These are phyloP conservation scores for Linum usitatissimum DNA, from an alignment of 345 rosid genomes.

Conservation along the genomic window DNA sequence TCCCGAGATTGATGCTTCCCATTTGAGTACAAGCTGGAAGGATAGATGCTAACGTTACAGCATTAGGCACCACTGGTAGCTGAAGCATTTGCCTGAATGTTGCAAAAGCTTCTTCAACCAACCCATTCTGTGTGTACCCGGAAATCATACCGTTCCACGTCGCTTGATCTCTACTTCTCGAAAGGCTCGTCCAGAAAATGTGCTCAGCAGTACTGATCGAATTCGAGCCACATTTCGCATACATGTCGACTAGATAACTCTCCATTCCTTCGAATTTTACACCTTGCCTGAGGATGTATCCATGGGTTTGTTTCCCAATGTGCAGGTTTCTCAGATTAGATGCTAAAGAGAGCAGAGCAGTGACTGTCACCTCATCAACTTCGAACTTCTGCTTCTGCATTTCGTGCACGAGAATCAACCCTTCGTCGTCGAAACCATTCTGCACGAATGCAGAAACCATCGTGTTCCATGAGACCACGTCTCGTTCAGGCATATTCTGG, in stretches of 20 bases:
- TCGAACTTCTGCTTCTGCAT: constrained; percentile 70
- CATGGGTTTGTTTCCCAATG: constrained; percentile 75
- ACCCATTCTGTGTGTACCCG: constrained; percentile 67
- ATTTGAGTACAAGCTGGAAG: constrained; percentile 65
- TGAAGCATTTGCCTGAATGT: constrained; percentile 52
- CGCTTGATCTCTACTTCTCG: constrained; percentile 50
- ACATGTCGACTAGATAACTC: constrained; percentile 75
- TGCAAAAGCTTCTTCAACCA: constrained; percentile 42
- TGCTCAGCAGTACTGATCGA: constrained; percentile 31
- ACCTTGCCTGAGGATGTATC: constrained; percentile 57
- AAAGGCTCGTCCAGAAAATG: constrained; percentile 32
- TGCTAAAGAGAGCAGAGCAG: constrained; percentile 75
- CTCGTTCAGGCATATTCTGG: constrained; percentile 55
- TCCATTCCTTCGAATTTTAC: constrained; percentile 65
- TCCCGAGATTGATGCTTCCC: constrained; percentile 55
- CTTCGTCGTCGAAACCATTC: constrained; percentile 77
- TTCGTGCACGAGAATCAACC: constrained; percentile 63
- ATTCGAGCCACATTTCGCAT: constrained; percentile 61
- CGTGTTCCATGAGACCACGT: constrained; percentile 79
- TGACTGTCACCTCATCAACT: constrained; percentile 58
- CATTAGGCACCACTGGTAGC: constrained; percentile 50
- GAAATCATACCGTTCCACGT: constrained; percentile 87
- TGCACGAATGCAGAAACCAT: constrained; percentile 76
- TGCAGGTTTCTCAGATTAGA: constrained; percentile 64
- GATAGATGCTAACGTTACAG: constrained; percentile 60